A percentile compares a stretch with the other conserved stretches of the same genome.
phyloP scores from a whole-genome alignment of 192 early-diverging fungal species.

The Thoreauomyces humboldtii region DNA sequence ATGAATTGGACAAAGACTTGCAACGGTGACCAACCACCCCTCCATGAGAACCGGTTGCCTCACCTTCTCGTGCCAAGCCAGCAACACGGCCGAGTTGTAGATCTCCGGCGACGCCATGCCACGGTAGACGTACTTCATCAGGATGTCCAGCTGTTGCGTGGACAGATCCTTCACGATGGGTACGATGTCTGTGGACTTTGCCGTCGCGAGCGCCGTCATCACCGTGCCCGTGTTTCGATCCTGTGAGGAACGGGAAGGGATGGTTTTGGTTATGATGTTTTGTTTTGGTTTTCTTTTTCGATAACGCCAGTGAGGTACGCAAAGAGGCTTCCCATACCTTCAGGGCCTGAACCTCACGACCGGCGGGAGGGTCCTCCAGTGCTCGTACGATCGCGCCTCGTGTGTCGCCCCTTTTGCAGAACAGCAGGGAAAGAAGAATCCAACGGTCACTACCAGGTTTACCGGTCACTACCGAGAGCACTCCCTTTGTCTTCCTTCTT shows the following conservation, averaged over 20 bases:
- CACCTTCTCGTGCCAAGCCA: slow-evolving; percentile 96
- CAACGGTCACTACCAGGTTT: background rate
- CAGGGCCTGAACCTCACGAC: slow-evolving; percentile 24
- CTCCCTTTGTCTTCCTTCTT: background rate
- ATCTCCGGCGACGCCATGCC: slow-evolving; percentile 81
- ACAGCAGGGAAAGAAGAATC: background rate
- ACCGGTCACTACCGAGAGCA: background rate
- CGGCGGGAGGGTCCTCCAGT: slow-evolving; percentile 40
- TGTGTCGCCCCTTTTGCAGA: slow-evolving; percentile 24
- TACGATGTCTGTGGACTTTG: slow-evolving; percentile 68
- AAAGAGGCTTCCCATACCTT: slow-evolving; percentile 28
- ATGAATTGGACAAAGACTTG: background rate
- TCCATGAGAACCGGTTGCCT: background rate
- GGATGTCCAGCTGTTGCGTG: slow-evolving; percentile 65
- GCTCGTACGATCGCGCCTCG: slow-evolving; percentile 32
- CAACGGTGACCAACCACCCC: background rate
- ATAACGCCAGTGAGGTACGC: background rate
- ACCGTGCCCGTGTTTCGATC: slow-evolving; percentile 73
- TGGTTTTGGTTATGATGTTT: background rate
- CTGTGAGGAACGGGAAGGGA: slow-evolving; percentile 33
- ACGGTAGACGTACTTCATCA: slow-evolving; percentile 92
- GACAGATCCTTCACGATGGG: slow-evolving; percentile 58
- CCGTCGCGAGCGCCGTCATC: slow-evolving; percentile 75
- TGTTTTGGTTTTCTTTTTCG: background rate
- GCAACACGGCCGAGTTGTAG: slow-evolving; percentile 78